phyloP scores from a whole-genome alignment of 768 basidiomycete genomes.

The Boletales sp. region DNA sequence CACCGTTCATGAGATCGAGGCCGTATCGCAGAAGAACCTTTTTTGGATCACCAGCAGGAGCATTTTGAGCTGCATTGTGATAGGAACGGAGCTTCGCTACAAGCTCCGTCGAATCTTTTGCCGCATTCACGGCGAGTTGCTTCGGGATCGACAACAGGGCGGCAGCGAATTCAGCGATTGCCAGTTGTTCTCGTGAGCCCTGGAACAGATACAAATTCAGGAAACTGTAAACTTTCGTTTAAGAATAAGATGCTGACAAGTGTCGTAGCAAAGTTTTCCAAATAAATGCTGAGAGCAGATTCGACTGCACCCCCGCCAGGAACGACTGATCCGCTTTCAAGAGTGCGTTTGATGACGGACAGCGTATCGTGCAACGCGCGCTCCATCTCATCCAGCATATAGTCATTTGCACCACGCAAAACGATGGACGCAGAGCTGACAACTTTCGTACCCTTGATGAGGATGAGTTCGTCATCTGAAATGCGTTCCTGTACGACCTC shows the following conservation, averaged over 20 bases:
- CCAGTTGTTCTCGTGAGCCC: slow-evolving; percentile 98
- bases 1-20: slow-evolving; percentile 89
- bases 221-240: background rate
- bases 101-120: slow-evolving; percentile 96
- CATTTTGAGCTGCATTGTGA: slow-evolving; percentile 95
- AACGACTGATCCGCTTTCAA: slow-evolving; percentile 94
- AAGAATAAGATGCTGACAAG: slow-evolving; percentile 53
- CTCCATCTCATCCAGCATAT: slow-evolving; percentile 99
- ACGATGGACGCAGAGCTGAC: slow-evolving; percentile 92
- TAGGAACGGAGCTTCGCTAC: slow-evolving; percentile 96
- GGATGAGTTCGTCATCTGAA: slow-evolving; percentile 96
- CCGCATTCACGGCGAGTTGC: slow-evolving; percentile 94
- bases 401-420: slow-evolving; percentile 95
- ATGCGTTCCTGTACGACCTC: slow-evolving; percentile 97
- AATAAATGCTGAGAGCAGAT: slow-evolving; percentile 92
- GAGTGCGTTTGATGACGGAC: slow-evolving; percentile 92
- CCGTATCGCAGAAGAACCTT: slow-evolving; percentile 90
- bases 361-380: slow-evolving; percentile 91
- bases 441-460: slow-evolving; percentile 96
- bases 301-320: slow-evolving; percentile 98
- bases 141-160: slow-evolving; percentile 95
- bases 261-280: slow-evolving; percentile 98
- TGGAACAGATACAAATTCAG: slow-evolving; percentile 30
- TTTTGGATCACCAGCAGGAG: slow-evolving; percentile 86
- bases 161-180: slow-evolving; percentile 97